phyloP scores from a whole-genome alignment of 1,139 yeast genomes.

The Lodderomyces theae region DNA sequence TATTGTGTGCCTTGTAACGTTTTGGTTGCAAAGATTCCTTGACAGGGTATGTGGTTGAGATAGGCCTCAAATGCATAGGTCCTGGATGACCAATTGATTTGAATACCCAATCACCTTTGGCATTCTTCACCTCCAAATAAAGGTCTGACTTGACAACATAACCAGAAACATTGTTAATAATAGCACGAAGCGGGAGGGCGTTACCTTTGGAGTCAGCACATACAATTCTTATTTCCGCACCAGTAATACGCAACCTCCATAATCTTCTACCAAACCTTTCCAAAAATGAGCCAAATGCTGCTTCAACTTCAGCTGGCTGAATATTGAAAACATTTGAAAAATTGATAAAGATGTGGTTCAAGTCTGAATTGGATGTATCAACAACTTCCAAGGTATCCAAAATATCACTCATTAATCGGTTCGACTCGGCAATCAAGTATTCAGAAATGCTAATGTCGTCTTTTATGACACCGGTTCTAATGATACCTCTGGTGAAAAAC shows the following conservation, averaged over 20 bases:
- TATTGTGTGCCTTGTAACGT: constrained; percentile 95
- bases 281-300: constrained; percentile 95
- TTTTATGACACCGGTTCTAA: constrained; percentile 91
- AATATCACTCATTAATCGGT: constrained; percentile 92
- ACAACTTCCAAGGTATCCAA: constrained; percentile 91
- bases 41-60: constrained; percentile 94
- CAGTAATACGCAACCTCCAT: constrained; percentile 94
- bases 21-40: constrained; percentile 98
- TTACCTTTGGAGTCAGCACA: constrained; percentile 87
- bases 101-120: constrained; percentile 94
- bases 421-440: constrained; percentile 92
- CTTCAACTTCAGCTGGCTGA: constrained; percentile 92
- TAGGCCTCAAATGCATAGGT: constrained; percentile 93
- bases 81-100: constrained; percentile 94
- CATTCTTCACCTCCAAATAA: constrained; percentile 89
- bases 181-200: constrained; percentile 94
- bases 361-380: constrained; percentile 91
- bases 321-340: constrained; percentile 94
- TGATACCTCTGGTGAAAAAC: constrained; percentile 94
- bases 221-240: constrained; percentile 95
- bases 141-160: constrained; percentile 94
- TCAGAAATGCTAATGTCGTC: constrained; percentile 92
- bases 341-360: constrained; percentile 94
- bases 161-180: constrained; percentile 94
- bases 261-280: constrained; percentile 96